phyloP scores from a whole-genome alignment of 208 protist species.

The Jaenimonas drosophilae region DNA sequence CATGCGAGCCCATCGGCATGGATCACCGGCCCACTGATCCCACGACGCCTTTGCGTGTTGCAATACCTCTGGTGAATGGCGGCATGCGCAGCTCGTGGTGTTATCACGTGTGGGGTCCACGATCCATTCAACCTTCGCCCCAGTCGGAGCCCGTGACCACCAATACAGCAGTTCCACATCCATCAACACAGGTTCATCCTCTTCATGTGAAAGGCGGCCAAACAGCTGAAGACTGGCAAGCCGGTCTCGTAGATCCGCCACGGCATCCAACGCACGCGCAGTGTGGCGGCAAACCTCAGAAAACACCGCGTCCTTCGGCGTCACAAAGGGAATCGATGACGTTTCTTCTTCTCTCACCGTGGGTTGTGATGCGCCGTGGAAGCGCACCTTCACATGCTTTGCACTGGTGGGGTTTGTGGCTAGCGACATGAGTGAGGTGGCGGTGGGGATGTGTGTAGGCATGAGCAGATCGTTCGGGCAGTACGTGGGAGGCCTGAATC shows the following conservation, averaged over 20 bases:
- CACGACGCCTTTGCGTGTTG: not conserved
- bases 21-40: too few species aligned
- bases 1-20: not conserved
- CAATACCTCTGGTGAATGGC: conserved; percentile 2
- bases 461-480: conserved; percentile 41
- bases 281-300: not conserved
- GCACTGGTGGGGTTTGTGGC: conserved; percentile 67
- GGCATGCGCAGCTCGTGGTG: conserved; percentile 2
- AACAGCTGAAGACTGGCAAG: conserved; percentile 24
- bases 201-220: conserved; percentile 7
- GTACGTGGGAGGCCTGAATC: conserved; percentile 14
- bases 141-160: conserved; percentile 29
- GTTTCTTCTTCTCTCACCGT: too few species aligned
- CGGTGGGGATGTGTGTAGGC: conserved; percentile 19
- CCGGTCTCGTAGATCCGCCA: conserved; percentile 36
- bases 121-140: conserved; percentile 26
- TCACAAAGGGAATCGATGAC: too few species aligned
- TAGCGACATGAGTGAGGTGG: conserved; percentile 13
- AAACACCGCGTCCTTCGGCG: conserved; percentile 2
- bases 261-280: conserved; percentile 7
- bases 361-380: conserved; percentile 7
- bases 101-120: conserved; percentile 7
- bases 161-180: conserved; percentile 52
- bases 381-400: conserved; percentile 12
- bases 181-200: conserved; percentile 15